Evolutionary conservation across 352 stramenopile species (phyloP), one percentile per base, ranked within the genome.

Genomic region (Peronosclerospora sorghi): DNA sequence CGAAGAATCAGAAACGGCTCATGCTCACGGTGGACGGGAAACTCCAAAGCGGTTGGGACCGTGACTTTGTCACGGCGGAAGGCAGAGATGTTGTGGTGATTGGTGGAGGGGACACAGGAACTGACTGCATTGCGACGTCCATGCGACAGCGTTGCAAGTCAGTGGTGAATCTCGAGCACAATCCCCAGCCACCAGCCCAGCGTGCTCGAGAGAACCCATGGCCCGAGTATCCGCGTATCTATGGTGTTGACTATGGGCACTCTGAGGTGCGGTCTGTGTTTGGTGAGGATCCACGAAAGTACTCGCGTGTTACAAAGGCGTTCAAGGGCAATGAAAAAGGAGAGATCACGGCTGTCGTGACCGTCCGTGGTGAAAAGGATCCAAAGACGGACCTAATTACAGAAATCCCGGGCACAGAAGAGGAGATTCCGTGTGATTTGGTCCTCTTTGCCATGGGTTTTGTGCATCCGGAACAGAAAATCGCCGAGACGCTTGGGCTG

Each of bases 51-150:
- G 84, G 90, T 40, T 97, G 94, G 94, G 86, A 97, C 60, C 72
- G 71, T 26, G 61, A 87, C 42, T 98, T 96, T 50, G 95, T 98
- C 58, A 97, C 91, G 32, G 94, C 95, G 9, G 94, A 97, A 56
- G 95, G 95, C 49, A 97, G 97, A 66, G 88, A 98, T 62, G 95
- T 98, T 0, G 95, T 98, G 28, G 94, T 98, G 0, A 98, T 98
- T 77, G 95, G 95, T 38, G 95, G 94, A 36, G 94, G 95, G 51
- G 86, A 97, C 51, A 98, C 95, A 8, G 94, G 94, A 42, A 98
- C 95, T 21, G 95, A 98, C 73, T 98, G 94, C 71, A 98, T 98
- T 64, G 95, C 94, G 26, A 98, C 95, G 28, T 97, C 89, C 26
- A 97, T 98, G 90, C 88, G 95, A 21, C 86, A 96, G 38, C 80